phyloP scores from a whole-genome alignment of 2,329 filamentous ascomycete species.

The Xylariaceae sp. region DNA sequence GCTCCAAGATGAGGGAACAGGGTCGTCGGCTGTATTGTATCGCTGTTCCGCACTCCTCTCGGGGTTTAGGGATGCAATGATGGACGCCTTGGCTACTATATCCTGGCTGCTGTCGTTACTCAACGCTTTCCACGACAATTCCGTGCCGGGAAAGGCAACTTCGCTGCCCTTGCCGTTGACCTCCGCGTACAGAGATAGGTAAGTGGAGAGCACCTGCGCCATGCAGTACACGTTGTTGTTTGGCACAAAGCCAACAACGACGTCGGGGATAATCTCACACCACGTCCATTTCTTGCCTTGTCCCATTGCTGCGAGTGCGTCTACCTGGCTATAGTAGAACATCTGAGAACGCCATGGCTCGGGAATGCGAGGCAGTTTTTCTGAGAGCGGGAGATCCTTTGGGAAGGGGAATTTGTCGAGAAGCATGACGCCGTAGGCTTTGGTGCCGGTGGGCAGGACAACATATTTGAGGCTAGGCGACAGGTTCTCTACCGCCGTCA shows the following conservation, averaged over 20 bases:
- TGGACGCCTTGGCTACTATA: constrained; percentile 38
- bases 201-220: constrained; percentile 25
- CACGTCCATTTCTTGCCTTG: constrained; percentile 39
- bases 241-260: constrained; percentile 43
- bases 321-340: background rate
- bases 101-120: constrained; percentile 39
- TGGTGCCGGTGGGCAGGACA: background rate
- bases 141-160: constrained; percentile 36
- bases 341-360: no score
- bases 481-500: no score
- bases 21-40: constrained; percentile 43
- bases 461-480: no score
- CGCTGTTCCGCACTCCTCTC: constrained; percentile 32
- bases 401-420: background rate
- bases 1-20: constrained; percentile 37
- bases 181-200: background rate
- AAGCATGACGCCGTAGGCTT: background rate
- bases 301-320: background rate
- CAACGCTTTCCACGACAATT: constrained; percentile 32
- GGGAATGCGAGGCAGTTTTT: no score
- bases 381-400: background rate
- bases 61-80: constrained; percentile 41
- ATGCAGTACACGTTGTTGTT: constrained; percentile 42
- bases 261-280: constrained; percentile 43
- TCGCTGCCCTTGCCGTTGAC: constrained; percentile 35